Evolutionary conservation across 371 early-diverging fungal genomes (phyloP).

Genomic region (Parasitella parasitica): DNA sequence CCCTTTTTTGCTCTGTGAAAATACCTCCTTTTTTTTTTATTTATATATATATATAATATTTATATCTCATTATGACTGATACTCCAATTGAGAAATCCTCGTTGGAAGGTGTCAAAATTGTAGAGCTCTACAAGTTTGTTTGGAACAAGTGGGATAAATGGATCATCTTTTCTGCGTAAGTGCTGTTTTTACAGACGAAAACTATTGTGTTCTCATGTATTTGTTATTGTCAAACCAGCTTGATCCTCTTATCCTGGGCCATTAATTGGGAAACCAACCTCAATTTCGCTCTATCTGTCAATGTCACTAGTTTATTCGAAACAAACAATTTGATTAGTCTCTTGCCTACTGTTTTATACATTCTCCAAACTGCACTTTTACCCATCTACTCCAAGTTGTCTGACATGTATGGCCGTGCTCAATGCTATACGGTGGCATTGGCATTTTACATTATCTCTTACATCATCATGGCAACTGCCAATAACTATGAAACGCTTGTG

Average conservation of each 20-base stretch:
- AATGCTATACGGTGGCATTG: conserved; percentile 19
- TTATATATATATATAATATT: too few relatives aligned
- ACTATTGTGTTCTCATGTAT: not conserved
- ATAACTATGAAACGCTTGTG: conserved; percentile 16
- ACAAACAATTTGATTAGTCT: conserved; percentile 27
- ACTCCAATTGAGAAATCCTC: not conserved
- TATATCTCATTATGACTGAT: not conserved
- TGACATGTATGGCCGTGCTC: conserved; percentile 29
- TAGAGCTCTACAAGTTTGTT: conserved; percentile 30
- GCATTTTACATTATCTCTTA: conserved; percentile 20
- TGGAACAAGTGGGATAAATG: conserved; percentile 25
- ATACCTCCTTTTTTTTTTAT: not conserved
- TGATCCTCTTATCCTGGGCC: conserved; percentile 27
- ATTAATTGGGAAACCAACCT: conserved; percentile 23
- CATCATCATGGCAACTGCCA: conserved; percentile 23
- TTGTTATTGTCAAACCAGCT: conserved; percentile 1
- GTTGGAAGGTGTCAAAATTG: conserved; percentile 21
- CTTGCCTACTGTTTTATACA: conserved; percentile 25
- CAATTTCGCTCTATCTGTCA: conserved; percentile 9
- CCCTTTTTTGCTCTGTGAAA: not conserved
- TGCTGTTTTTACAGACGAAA: too few relatives aligned
- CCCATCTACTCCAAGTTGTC: conserved; percentile 32
- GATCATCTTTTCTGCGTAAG: conserved; percentile 27
- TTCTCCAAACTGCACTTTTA: conserved; percentile 28
- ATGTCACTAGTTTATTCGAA: conserved; percentile 18